Evolutionary conservation across 495 filamentous ascomycete genomes (phyloP).

Genomic region (Neurospora sp.): DNA sequence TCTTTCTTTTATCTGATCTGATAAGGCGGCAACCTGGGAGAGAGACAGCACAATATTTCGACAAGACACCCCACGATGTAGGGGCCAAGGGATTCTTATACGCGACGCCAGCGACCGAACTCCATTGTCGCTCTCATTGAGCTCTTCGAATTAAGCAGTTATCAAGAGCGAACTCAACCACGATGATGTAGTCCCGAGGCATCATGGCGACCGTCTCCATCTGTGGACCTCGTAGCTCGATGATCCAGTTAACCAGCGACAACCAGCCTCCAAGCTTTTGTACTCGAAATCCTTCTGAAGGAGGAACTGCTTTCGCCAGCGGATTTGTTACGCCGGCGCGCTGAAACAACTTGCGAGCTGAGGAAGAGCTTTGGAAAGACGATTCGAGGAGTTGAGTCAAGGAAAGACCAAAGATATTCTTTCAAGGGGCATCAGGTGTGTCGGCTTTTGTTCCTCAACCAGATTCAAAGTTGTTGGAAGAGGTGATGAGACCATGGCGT

Average conservation of each 20-base stretch:
- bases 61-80: neutral
- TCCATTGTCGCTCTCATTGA: neutral
- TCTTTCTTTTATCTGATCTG: neutral
- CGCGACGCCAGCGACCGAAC: neutral
- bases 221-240: neutral
- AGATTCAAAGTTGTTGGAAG: neutral
- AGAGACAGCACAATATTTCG: neutral
- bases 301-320: neutral
- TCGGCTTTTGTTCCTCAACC: neutral
- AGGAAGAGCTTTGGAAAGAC: neutral
- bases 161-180: neutral
- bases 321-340: neutral
- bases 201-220: neutral
- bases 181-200: neutral
- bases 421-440: neutral
- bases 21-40: neutral
- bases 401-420: neutral
- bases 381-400: neutral
- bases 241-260: neutral
- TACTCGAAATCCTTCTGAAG: neutral
- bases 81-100: neutral
- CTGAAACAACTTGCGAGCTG: neutral
- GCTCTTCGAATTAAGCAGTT: neutral
- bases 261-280: neutral
- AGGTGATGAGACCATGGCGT: neutral